These are phyloP conservation scores for Scopulariopsis brevicaulis DNA, from an alignment of 2,329 filamentous ascomycete species.

Conservation along the genomic window DNA sequence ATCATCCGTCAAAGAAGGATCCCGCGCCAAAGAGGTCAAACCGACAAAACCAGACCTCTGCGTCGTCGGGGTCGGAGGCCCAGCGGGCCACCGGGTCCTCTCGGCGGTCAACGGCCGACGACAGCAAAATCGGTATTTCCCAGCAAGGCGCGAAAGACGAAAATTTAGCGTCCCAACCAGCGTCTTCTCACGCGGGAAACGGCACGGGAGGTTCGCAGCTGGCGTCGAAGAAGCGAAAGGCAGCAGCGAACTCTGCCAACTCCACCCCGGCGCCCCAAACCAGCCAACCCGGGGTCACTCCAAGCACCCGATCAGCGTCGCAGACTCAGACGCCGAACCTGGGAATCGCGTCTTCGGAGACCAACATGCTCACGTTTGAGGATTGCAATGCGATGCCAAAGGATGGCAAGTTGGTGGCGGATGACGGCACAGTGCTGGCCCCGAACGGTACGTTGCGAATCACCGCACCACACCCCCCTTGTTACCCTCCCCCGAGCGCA, in stretches of 20 bases:
- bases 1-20: conserved; percentile 48
- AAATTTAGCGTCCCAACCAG: neutral
- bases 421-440: conserved; percentile 76
- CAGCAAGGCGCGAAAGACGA: conserved; percentile 2
- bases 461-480: conserved; percentile 1
- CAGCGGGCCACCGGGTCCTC: conserved; percentile 1
- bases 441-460: conserved; percentile 62
- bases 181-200: neutral
- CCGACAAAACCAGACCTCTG: conserved; percentile 12
- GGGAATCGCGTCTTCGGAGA: conserved; percentile 34
- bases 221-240: conserved; percentile 74
- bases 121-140: neutral
- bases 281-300: conserved; percentile 1
- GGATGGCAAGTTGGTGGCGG: conserved; percentile 70
- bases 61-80: neutral
- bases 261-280: conserved; percentile 11
- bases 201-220: neutral
- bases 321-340: neutral
- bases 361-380: conserved; percentile 85
- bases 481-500: neutral
- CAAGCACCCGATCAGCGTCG: conserved; percentile 3
- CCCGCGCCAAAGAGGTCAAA: conserved; percentile 45
- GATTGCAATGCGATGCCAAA: conserved; percentile 56
- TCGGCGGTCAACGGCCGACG: conserved; percentile 5
- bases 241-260: conserved; percentile 28